These are phyloP conservation scores for Rhizophagus sp. DNA, from an alignment of 192 early-diverging fungal species.

Conservation along the genomic window DNA sequence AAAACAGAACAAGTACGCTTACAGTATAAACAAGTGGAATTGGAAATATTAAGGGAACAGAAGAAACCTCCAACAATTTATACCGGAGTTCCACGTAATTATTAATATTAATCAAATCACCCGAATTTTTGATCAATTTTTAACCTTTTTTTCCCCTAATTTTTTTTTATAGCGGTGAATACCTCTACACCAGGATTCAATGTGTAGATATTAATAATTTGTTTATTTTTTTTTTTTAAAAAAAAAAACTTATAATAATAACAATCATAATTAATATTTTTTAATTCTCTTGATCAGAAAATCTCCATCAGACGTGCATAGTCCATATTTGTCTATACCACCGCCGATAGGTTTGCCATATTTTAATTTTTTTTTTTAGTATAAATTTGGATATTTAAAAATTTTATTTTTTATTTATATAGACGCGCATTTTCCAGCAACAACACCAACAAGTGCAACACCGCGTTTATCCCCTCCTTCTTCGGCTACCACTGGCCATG, in stretches of 20 bases:
- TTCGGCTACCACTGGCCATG: conserved; percentile 14
- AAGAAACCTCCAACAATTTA: conserved; percentile 31
- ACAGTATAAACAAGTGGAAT: conserved; percentile 44
- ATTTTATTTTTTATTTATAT: background rate
- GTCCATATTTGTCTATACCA: conserved; percentile 25
- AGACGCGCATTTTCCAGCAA: conserved; percentile 23
- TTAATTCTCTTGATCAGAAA: conserved; percentile 7
- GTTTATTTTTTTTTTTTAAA: background rate
- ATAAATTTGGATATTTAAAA: background rate
- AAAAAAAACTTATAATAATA: background rate
- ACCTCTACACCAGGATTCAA: conserved; percentile 13
- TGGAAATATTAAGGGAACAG: conserved; percentile 35
- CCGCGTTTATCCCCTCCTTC: conserved; percentile 26
- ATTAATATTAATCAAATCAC: background rate
- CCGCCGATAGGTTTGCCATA: conserved; percentile 18
- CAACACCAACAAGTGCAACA: conserved; percentile 29
- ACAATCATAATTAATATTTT: background rate
- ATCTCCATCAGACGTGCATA: conserved; percentile 31
- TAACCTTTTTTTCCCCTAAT: background rate
- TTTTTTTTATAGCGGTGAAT: conserved; percentile 20
- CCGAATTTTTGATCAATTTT: too few relatives aligned
- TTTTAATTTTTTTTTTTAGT: background rate
- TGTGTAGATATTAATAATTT: conserved; percentile 15
- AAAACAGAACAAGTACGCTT: conserved; percentile 44
- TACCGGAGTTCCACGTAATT: conserved; percentile 32